phyloP scores from a whole-genome alignment of 805 yeast genomes.

The Saccharomycopsis amapae region DNA sequence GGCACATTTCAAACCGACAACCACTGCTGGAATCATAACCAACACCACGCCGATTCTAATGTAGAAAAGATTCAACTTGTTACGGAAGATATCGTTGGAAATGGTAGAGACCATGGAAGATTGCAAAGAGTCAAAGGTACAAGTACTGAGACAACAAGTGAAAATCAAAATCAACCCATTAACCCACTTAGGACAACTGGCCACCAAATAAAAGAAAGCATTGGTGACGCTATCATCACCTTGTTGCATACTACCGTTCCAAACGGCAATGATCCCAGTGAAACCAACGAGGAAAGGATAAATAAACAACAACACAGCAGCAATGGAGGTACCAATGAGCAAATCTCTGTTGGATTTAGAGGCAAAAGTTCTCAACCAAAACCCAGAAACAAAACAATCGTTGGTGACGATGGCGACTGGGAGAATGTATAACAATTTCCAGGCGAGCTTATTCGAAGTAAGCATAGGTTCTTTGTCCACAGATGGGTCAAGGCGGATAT shows the following conservation, averaged over 20 bases:
- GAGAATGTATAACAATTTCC: conserved; percentile 83
- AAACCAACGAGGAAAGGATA: conserved; percentile 69
- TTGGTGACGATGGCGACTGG: conserved; percentile 84
- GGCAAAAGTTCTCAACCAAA: conserved; percentile 93
- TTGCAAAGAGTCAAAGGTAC: conserved; percentile 84
- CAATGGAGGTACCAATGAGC: conserved; percentile 66
- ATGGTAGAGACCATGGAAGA: conserved; percentile 83
- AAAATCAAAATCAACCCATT: conserved; percentile 77
- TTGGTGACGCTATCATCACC: conserved; percentile 45
- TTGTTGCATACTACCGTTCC: conserved; percentile 62
- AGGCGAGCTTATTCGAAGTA: conserved; percentile 65
- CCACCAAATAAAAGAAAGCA: conserved; percentile 61
- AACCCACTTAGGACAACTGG: conserved; percentile 78
- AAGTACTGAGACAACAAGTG: conserved; percentile 66
- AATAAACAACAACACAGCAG: conserved; percentile 56
- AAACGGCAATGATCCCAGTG: conserved; percentile 82
- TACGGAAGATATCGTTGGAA: conserved; percentile 85
- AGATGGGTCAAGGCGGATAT: conserved; percentile 54
- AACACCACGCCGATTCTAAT: conserved; percentile 64
- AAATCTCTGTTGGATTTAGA: conserved; percentile 71
- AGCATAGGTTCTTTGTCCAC: conserved; percentile 62
- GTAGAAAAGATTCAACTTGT: conserved; percentile 59
- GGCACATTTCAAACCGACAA: conserved; percentile 76
- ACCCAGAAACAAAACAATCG: conserved; percentile 84
- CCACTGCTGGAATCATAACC: conserved; percentile 80